Percentiles rank a stretch among this genome's conserved stretches.
Conservation (phyloP, 495 filamentous ascomycete genomes). For the Hypoxylon cercidicola region DNA sequence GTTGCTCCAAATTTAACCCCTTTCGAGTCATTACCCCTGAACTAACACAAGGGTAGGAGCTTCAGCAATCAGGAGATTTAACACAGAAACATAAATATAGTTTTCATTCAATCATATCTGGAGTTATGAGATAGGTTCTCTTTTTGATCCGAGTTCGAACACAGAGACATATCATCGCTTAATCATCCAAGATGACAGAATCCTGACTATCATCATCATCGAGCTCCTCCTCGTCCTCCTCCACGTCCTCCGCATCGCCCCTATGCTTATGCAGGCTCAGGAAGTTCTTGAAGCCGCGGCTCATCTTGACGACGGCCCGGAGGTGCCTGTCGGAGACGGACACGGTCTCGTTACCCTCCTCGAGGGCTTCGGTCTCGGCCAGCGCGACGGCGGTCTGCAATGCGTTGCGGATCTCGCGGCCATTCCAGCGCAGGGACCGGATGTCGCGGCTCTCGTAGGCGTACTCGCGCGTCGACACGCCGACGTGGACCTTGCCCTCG, state of each 20-base stretch:
- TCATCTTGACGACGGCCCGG: slow-evolving; percentile 52
- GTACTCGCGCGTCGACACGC: slow-evolving; percentile 45
- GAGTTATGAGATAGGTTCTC: too few species aligned
- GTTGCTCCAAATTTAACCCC: too few species aligned
- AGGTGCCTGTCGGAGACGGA: slow-evolving; percentile 50
- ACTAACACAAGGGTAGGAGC: too few species aligned
- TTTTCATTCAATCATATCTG: too few species aligned
- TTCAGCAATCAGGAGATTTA: too few species aligned
- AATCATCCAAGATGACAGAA: background rate
- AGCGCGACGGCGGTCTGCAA: slow-evolving; percentile 57
- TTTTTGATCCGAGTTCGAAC: background rate
- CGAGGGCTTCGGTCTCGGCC: slow-evolving; percentile 54
- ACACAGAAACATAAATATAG: too few species aligned
- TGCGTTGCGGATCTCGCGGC: slow-evolving; percentile 56
- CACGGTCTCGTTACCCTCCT: slow-evolving; percentile 44
- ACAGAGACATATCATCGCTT: background rate
- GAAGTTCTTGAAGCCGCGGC: slow-evolving; percentile 52
- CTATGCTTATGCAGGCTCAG: slow-evolving; percentile 17
- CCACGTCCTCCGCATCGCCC: slow-evolving; percentile 26
- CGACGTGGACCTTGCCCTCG: slow-evolving; percentile 46
- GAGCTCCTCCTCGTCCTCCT: slow-evolving; percentile 29
- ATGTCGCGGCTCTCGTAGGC: slow-evolving; percentile 45
- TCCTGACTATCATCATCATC: slow-evolving; percentile 3
- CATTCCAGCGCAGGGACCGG: slow-evolving; percentile 48
- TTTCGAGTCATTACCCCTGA: too few species aligned